Evolutionary conservation across 208 protist species (phyloP), one percentile per base, ranked within the genome.

Genomic region (Wallacemonas rigidus): DNA sequence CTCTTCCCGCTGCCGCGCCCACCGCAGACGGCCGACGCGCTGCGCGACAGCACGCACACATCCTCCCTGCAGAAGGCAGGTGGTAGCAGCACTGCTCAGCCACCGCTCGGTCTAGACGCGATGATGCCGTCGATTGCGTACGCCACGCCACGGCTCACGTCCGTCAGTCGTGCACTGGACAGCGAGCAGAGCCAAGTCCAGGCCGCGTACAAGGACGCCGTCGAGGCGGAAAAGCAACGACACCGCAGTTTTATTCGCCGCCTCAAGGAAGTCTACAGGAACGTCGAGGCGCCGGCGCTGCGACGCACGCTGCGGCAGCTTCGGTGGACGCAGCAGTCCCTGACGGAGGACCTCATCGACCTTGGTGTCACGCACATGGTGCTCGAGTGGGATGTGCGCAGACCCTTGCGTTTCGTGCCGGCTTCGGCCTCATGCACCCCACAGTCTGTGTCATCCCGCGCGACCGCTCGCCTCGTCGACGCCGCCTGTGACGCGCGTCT

Each of bases 91-190:
- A 26, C 26, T 26, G 26, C 26, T 26, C 26, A 26, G 26, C 26
- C 26, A 26, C 26, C 26, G 26, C 26, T 72, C 1, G 45, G 61
- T 12, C 56, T 67, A 6, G 48, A 65, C 35, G 44, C 55, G 11
- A 14, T 67, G 43, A 15, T 72, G 38, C 64, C 67, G 39, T 74
- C 64, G n/a, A 57, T 82, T 14, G 50, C 73, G 53, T 87, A 84
- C 67, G 82, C 75, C 54, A 73, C 70, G 62, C 79, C 79, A 1
- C 78, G 75, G 45, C 48, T 82, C 9, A 60, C 74, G 14, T 74
- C 68, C n/a, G 73, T 84, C 55, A 81, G 75, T 48, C 65, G 72
- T 50, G 62, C 73, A 56, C 78, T 87, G n/a, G 73, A 87, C 64
- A 44, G 15, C 1, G 71, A 71, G 62, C 79, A 87, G 73, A 73